A percentile compares a stretch with the other conserved stretches of the same genome.
phyloP scores from a whole-genome alignment of 2,329 filamentous ascomycete genomes.

The Cytospora paraplurivora region DNA sequence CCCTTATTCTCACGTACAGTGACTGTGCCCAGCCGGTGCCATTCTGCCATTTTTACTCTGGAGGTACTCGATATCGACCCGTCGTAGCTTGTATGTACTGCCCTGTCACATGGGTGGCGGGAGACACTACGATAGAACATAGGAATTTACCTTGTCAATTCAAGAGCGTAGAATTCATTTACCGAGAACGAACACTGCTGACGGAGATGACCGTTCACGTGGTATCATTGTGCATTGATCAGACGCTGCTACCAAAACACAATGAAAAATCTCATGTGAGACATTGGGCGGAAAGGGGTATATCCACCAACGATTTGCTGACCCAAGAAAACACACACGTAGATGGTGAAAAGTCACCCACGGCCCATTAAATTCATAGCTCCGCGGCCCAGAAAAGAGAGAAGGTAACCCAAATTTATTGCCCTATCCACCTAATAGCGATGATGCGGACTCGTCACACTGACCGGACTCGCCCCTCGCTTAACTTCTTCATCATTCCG shows the following conservation, averaged over 20 bases:
- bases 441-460: constrained; percentile 14
- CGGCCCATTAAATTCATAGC: neutral
- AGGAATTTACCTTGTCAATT: neutral
- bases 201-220: neutral
- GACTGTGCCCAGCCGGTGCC: too few species aligned
- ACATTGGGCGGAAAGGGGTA: constrained; percentile 12
- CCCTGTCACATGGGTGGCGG: neutral
- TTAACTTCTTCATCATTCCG: constrained; percentile 6
- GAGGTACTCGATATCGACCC: too few species aligned
- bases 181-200: neutral
- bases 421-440: neutral
- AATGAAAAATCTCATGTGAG: constrained; percentile 8
- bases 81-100: too few species aligned
- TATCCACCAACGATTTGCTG: constrained; percentile 17
- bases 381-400: neutral
- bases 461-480: constrained; percentile 7
- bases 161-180: neutral
- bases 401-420: neutral
- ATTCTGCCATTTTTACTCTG: too few species aligned
- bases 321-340: neutral
- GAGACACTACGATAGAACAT: neutral
- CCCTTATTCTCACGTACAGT: too few species aligned
- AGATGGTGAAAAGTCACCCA: neutral
- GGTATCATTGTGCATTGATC: neutral
- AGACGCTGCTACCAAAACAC: neutral